Conservation (phyloP, 306 rosid genomes). For the Lathyrus aphaca region DNA sequence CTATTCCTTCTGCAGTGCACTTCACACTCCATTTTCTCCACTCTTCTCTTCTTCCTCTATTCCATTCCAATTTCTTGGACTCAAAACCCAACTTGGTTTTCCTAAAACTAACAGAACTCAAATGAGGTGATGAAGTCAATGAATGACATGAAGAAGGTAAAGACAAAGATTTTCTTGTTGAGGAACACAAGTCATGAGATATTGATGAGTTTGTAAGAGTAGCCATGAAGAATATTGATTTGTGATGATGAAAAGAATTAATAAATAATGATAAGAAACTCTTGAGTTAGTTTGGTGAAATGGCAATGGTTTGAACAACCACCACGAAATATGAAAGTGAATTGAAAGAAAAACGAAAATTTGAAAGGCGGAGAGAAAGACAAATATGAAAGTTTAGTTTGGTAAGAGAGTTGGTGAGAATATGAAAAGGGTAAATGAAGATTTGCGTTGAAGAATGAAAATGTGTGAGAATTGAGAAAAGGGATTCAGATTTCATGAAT, state of each 20-base stretch:
- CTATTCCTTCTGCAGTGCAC: constrained; percentile 70
- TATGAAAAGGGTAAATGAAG: not conserved
- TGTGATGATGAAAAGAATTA: not conserved
- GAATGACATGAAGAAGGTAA: constrained; percentile 30
- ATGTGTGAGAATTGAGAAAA: not conserved
- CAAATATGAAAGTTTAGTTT: not conserved
- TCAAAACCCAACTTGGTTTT: constrained; percentile 47
- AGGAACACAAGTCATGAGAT: constrained; percentile 24
- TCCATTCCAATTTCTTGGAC: constrained; percentile 41
- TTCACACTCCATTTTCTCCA: constrained; percentile 41
- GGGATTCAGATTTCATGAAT: not conserved
- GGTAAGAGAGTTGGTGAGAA: constrained; percentile 41
- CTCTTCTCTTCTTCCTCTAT: constrained; percentile 29
- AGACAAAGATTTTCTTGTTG: constrained; percentile 9
- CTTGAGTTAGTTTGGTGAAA: constrained; percentile 34
- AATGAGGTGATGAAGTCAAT: constrained; percentile 31
- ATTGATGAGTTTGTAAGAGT: constrained; percentile 37
- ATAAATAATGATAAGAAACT: not conserved
- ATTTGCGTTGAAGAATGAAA: not conserved
- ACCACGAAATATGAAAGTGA: constrained; percentile 29
- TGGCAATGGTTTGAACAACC: constrained; percentile 18
- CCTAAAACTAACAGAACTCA: constrained; percentile 33
- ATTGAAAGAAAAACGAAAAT: not conserved
- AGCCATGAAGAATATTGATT: constrained; percentile 43
- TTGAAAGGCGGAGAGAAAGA: not conserved